A percentile compares a stretch with the other conserved stretches of the same genome.
Conservation (phyloP, 2,329 filamentous ascomycete species). For the Aureobasidium sp. region DNA sequence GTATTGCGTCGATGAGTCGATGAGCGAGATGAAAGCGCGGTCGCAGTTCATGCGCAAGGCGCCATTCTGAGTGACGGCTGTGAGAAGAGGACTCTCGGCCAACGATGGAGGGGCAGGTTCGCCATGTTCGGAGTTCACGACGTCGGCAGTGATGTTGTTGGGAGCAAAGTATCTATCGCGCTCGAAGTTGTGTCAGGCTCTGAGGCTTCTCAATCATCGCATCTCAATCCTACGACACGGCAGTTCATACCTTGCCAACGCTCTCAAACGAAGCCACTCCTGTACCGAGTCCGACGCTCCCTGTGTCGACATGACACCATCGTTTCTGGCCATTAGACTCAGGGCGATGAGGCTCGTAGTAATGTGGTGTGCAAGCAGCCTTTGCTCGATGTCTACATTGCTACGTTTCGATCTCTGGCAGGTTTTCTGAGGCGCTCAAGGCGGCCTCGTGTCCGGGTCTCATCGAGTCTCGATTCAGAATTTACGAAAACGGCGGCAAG, state of each 20-base stretch:
- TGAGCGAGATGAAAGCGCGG: constrained; percentile 40
- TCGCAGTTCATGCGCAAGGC: constrained; percentile 36
- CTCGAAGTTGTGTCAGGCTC: background rate
- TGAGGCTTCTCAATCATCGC: background rate
- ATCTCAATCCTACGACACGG: background rate
- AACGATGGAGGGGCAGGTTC: background rate
- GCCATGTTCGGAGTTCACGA: background rate
- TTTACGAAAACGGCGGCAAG: background rate
- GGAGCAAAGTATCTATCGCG: constrained; percentile 1
- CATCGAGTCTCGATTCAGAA: background rate
- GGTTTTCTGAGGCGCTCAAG: too few relatives aligned
- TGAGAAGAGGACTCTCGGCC: constrained; percentile 10
- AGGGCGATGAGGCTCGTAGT: too few relatives aligned
- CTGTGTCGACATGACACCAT: background rate
- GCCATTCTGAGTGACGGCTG: constrained; percentile 37
- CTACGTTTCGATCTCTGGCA: too few relatives aligned
- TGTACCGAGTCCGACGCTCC: constrained; percentile 3
- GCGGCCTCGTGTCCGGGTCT: too few relatives aligned
- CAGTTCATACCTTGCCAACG: background rate
- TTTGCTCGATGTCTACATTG: background rate
- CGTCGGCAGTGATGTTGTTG: constrained; percentile 13
- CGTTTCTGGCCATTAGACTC: background rate
- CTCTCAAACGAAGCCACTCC: constrained; percentile 12
- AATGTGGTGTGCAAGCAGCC: background rate
- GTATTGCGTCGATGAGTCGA: constrained; percentile 39